A percentile compares a stretch with the other conserved stretches of the same genome.
phyloP scores from a whole-genome alignment of 83 land plant species.

The Isoetes engelmannii region DNA sequence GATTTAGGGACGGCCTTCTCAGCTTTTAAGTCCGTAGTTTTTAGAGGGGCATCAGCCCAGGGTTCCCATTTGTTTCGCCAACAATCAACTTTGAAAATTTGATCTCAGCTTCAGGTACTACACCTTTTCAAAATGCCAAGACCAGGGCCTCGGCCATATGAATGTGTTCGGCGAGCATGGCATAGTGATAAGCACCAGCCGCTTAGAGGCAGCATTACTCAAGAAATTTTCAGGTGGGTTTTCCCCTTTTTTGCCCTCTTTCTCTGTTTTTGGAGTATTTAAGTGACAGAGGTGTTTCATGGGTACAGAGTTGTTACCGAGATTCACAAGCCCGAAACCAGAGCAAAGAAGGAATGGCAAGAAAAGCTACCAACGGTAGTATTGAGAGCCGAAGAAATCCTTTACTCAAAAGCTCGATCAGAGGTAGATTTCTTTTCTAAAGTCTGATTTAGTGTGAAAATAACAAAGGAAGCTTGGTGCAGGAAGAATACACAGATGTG shows the following conservation, averaged over 20 bases:
- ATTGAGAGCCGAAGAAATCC: conserved; percentile 5
- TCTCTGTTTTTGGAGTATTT: not conserved
- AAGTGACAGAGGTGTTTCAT: no score
- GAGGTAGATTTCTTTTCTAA: not conserved
- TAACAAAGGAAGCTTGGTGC: not conserved
- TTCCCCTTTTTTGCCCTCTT: conserved; percentile 3
- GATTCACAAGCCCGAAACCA: not conserved
- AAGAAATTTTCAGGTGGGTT: conserved; percentile 63
- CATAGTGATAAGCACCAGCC: conserved; percentile 73
- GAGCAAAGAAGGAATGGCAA: conserved; percentile 8
- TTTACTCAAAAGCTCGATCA: conserved; percentile 7
- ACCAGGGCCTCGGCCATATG: conserved; percentile 83
- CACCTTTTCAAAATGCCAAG: conserved; percentile 47
- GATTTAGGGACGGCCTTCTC: no score
- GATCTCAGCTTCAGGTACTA: no score
- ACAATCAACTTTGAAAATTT: no score
- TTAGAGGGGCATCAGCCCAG: no score
- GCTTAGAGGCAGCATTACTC: conserved; percentile 60
- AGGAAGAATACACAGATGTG: conserved; percentile 2
- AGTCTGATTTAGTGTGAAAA: not conserved
- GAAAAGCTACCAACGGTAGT: conserved; percentile 11
- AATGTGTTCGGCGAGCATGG: conserved; percentile 76
- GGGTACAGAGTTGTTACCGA: conserved; percentile 2
- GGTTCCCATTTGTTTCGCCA: no score
- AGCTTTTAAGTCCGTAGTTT: no score